These are phyloP conservation scores for Actinidia chinensis DNA, from an alignment of 179 eudicot genomes.

Conservation along the genomic window DNA sequence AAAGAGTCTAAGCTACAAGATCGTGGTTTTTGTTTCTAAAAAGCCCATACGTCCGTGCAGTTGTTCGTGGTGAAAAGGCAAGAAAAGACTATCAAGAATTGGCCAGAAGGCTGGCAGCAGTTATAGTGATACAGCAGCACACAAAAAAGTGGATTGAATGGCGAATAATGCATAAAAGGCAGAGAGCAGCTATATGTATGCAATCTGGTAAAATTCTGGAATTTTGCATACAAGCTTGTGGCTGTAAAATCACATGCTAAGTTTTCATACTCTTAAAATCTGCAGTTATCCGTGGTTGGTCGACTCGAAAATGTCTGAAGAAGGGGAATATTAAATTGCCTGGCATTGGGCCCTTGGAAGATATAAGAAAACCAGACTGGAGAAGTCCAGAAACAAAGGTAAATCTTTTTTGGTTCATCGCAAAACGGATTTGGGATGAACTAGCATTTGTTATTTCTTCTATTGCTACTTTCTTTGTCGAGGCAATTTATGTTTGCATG, in stretches of 20 bases:
- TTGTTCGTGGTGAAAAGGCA: conserved; percentile 49
- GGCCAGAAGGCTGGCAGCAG: conserved; percentile 26
- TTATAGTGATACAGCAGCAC: conserved; percentile 33
- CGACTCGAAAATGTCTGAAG: conserved; percentile 25
- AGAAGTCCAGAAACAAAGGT: conserved; percentile 23
- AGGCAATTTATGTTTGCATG: background rate
- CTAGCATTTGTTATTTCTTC: background rate
- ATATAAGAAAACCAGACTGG: conserved; percentile 4
- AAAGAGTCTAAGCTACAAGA: background rate
- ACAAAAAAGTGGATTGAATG: conserved; percentile 20
- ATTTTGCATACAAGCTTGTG: background rate
- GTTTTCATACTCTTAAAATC: background rate
- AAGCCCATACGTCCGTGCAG: conserved; percentile 23
- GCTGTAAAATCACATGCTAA: background rate
- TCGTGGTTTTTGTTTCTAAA: background rate
- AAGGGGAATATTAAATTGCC: conserved; percentile 9
- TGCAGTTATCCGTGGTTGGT: conserved; percentile 44
- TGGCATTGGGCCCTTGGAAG: conserved; percentile 13
- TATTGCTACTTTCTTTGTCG: background rate
- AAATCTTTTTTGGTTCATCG: conserved; percentile 4
- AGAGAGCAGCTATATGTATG: conserved; percentile 26
- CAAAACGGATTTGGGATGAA: background rate
- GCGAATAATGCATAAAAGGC: conserved; percentile 24
- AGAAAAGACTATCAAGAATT: conserved; percentile 29
- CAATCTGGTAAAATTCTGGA: conserved; percentile 37